These are phyloP conservation scores for Lecanicillium sp. DNA, from an alignment of 2,329 filamentous ascomycete species.

Conservation along the genomic window DNA sequence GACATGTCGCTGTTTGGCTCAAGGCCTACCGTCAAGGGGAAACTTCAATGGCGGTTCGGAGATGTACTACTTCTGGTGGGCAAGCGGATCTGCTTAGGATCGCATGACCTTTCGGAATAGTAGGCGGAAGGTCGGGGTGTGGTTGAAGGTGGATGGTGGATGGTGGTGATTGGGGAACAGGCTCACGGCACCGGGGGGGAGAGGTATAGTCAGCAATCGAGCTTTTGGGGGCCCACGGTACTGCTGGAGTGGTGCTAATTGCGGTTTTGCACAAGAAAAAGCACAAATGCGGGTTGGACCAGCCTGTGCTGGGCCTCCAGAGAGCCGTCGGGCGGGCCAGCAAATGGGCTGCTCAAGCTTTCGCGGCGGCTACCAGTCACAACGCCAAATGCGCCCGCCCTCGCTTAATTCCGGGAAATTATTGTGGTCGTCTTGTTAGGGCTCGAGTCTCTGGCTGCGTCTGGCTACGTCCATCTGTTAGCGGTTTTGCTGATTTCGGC, in stretches of 20 bases:
- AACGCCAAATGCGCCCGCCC: background rate
- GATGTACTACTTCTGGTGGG: slow-evolving; percentile 20
- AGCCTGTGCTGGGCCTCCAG: too few relatives aligned
- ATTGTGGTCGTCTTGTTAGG: slow-evolving; percentile 1
- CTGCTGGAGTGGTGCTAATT: too few relatives aligned
- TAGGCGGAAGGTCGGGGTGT: slow-evolving; percentile 12
- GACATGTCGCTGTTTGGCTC: slow-evolving; percentile 47
- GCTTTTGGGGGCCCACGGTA: too few relatives aligned
- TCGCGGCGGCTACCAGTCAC: background rate
- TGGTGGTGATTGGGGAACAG: slow-evolving; percentile 2
- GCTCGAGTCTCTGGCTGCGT: background rate
- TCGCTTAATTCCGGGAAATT: slow-evolving; percentile 1
- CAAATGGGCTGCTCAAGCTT: too few relatives aligned
- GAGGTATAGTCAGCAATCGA: slow-evolving; percentile 1
- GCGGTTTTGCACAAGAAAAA: too few relatives aligned
- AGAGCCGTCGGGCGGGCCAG: too few relatives aligned
- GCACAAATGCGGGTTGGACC: too few relatives aligned
- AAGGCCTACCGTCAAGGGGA: slow-evolving; percentile 37
- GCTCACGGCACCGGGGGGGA: slow-evolving; percentile 1
- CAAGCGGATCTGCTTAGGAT: slow-evolving; percentile 24
- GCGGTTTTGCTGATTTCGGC: too few relatives aligned
- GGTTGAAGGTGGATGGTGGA: slow-evolving; percentile 12
- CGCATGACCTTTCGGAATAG: slow-evolving; percentile 25
- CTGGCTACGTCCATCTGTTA: background rate
- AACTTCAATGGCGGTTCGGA: slow-evolving; percentile 25